phyloP scores from a whole-genome alignment of 164 flowering plant species.

The Aristolochia contorta region DNA sequence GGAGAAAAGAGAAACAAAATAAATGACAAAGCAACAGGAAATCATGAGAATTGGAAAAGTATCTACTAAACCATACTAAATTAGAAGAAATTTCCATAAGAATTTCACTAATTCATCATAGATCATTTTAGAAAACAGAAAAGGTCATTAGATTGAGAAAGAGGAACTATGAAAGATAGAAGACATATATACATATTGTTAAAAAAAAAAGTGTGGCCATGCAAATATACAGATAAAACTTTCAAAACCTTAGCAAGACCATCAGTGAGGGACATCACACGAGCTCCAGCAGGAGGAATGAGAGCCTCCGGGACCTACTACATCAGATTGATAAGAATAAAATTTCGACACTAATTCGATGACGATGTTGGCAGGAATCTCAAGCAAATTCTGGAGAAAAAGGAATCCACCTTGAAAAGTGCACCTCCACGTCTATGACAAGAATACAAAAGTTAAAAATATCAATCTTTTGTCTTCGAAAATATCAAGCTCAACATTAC shows the following conservation, averaged over 20 bases:
- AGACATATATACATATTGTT: too few species aligned
- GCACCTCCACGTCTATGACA: slow-evolving; percentile 69
- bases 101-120: too few species aligned
- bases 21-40: too few species aligned
- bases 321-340: slow-evolving; percentile 9
- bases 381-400: slow-evolving; percentile 17
- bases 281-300: slow-evolving; percentile 90
- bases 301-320: slow-evolving; percentile 89
- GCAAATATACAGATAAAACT: background rate
- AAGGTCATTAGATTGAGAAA: too few species aligned
- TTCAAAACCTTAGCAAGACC: slow-evolving; percentile 77
- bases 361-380: slow-evolving; percentile 9
- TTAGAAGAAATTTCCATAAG: too few species aligned
- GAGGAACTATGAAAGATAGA: too few species aligned
- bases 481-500: background rate
- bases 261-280: slow-evolving; percentile 95
- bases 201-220: too few species aligned
- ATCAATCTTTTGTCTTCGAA: background rate
- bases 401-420: slow-evolving; percentile 66
- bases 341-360: slow-evolving; percentile 1
- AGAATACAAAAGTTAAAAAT: slow-evolving; percentile 21
- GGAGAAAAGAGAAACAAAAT: background rate
- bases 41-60: too few species aligned
- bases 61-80: too few species aligned
- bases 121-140: too few species aligned